Evolutionary conservation across 441 rosid species (phyloP).

Genomic region (Corymbia citriodora): DNA sequence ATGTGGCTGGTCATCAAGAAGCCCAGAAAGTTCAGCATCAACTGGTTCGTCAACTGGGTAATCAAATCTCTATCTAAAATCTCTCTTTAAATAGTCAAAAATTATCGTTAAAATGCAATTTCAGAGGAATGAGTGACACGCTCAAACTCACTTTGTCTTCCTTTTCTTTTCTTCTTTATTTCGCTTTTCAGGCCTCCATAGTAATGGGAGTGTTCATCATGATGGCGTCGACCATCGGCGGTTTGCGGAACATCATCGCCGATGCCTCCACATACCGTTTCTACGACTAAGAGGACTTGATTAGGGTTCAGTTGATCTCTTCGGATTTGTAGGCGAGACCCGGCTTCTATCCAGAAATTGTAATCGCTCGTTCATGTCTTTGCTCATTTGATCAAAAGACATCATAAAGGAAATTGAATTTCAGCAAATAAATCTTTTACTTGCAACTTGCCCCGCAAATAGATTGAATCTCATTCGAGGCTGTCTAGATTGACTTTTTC

Average conservation of each 20-base stretch:
- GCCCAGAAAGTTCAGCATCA: constrained; percentile 62
- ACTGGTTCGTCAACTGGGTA: constrained; percentile 91
- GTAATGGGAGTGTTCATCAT: constrained; percentile 65
- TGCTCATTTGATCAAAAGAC: not conserved
- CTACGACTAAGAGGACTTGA: constrained; percentile 33
- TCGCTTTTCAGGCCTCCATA: constrained; percentile 38
- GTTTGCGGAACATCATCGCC: constrained; percentile 66
- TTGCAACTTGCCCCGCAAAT: not conserved
- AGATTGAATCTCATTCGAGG: not conserved
- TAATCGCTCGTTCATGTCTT: not conserved
- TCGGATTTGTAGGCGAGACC: not conserved
- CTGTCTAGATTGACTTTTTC: not conserved
- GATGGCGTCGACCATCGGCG: constrained; percentile 87
- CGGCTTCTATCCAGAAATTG: not conserved
- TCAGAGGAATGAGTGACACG: not conserved
- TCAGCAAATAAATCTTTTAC: not conserved
- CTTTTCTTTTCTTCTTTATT: not conserved
- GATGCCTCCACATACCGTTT: constrained; percentile 78
- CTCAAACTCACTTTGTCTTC: not conserved
- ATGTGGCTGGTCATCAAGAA: constrained; percentile 91
- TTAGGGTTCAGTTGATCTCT: not conserved
- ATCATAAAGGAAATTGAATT: not conserved
- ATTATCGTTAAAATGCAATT: not conserved
- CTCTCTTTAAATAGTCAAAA: not conserved
- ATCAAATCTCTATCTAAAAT: not conserved